Conservation (phyloP, 2,329 filamentous ascomycete genomes). For the Thyridium curvatum region DNA sequence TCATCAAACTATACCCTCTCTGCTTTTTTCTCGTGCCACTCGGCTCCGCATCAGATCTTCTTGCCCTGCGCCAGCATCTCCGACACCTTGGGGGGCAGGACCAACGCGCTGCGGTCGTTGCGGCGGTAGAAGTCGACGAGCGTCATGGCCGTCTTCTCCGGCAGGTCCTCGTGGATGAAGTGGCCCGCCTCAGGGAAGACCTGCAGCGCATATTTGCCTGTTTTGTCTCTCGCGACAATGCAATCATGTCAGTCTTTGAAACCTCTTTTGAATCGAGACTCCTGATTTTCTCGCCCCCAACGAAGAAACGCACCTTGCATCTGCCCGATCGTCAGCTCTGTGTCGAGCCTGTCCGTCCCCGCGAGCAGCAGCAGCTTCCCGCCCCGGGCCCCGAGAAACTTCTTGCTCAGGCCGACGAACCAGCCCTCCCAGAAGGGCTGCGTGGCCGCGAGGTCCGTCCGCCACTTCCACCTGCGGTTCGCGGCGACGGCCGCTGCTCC, state of each 20-base stretch:
- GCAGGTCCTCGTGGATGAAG: conserved; percentile 93
- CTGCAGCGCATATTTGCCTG: conserved; percentile 88
- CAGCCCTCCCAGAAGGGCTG: conserved; percentile 92
- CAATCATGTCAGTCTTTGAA: too few species aligned
- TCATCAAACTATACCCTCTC: too few species aligned
- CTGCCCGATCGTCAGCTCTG: conserved; percentile 88
- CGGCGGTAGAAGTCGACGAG: conserved; percentile 87
- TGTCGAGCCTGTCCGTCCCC: conserved; percentile 84
- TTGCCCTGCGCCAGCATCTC: conserved; percentile 61
- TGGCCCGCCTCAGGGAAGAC: conserved; percentile 94
- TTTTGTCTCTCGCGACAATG: too few species aligned
- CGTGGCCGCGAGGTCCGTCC: conserved; percentile 75
- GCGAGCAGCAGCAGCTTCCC: conserved; percentile 83
- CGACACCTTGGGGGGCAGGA: conserved; percentile 87
- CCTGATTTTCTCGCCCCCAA: too few species aligned
- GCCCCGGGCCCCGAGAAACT: conserved; percentile 75
- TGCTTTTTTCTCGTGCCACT: background rate
- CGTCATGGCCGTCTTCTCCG: conserved; percentile 79
- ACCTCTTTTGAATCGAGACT: too few species aligned
- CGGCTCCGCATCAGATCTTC: conserved; percentile 35
- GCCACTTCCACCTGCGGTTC: conserved; percentile 66
- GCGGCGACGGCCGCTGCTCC: conserved; percentile 34
- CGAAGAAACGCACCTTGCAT: conserved; percentile 85
- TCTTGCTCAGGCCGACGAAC: conserved; percentile 82
- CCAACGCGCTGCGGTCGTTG: conserved; percentile 79